Percentiles rank a stretch among this genome's conserved stretches.
Conservation (phyloP, 1,284 basidiomycete species). For the Athelia psychrophila region DNA sequence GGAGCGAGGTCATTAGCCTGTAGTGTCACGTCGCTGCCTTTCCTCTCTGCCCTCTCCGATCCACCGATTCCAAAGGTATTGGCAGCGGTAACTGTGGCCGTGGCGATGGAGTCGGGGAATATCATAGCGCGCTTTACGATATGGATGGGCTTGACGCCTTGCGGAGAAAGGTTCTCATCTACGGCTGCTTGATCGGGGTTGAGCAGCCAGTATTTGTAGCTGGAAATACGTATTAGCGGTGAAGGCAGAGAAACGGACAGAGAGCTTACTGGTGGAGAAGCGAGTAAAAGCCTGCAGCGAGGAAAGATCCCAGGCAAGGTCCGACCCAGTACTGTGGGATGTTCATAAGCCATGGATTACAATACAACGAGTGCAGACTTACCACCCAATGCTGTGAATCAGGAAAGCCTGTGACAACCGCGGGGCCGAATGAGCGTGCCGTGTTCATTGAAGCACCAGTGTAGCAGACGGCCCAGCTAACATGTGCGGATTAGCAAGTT, state of each 20-base stretch:
- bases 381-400: constrained; percentile 60
- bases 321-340: constrained; percentile 55
- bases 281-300: constrained; percentile 56
- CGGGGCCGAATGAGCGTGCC: constrained; percentile 74
- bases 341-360: constrained; percentile 1
- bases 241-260: background rate
- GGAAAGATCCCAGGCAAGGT: constrained; percentile 55
- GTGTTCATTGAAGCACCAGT: constrained; percentile 68
- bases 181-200: constrained; percentile 50
- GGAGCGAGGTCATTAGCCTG: too few species aligned
- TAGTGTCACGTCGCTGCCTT: too few species aligned
- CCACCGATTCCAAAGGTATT: too few species aligned
- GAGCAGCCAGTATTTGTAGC: constrained; percentile 48
- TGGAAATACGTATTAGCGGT: constrained; percentile 11
- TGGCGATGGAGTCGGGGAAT: too few species aligned
- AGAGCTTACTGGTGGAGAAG: constrained; percentile 52
- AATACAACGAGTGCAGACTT: constrained; percentile 17
- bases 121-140: background rate
- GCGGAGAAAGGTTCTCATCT: constrained; percentile 37
- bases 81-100: too few species aligned
- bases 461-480: constrained; percentile 50
- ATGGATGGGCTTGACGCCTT: constrained; percentile 27
- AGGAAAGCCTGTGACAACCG: constrained; percentile 61
- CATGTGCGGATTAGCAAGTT: background rate
- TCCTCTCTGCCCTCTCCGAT: too few species aligned